Evolutionary conservation across 306 rosid genomes (phyloP), one percentile per base, ranked within the genome.

Genomic region (Malus sieversii): DNA sequence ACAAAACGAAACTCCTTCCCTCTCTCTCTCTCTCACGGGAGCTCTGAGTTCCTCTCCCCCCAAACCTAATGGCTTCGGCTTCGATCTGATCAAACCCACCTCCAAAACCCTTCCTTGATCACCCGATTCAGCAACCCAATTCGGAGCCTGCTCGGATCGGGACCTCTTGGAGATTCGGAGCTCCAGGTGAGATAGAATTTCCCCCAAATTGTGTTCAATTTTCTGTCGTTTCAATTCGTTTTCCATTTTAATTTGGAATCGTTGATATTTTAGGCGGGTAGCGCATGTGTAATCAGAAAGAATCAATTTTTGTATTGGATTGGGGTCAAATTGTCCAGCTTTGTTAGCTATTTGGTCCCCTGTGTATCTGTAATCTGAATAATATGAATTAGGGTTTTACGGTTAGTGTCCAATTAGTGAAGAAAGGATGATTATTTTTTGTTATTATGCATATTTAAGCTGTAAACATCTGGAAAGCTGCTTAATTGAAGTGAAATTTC

Each of bases 141-240:
- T 77, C 82, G 3, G 29, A 44, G 25, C 25, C 73, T 3, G 6
- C 40, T 68, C 60, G 59, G 64, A 79, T 53, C 85, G 27, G 38
- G 19, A 79, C 23, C 14, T 53, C 77, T 67, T 55, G 63, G 48
- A 77, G 70, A 62, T 11, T 30, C 10, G 29, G 61, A 67, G 30
- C 77, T 75, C 52, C 82, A 20, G 86, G 87, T 85, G 40, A 79
- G 70, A 44, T 40, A 13, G 3, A 73, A 40, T 81, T 48, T 66
- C 51, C 70, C 69, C 19, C 63, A 8, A 73, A 25, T 81, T 48
- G 0, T 23, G 2, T 48, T 10, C 15, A 57, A 42, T 60, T 16
- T 23, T 23, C 16, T 22, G 14, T 44, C 53, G 2, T 63, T 68
- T 27, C 27, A 35, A 48, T 63, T 66, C 9, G 1, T 11, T 55